These are phyloP conservation scores for Elsinoe fawcettii DNA, from an alignment of 2,329 filamentous ascomycete genomes.

Conservation along the genomic window DNA sequence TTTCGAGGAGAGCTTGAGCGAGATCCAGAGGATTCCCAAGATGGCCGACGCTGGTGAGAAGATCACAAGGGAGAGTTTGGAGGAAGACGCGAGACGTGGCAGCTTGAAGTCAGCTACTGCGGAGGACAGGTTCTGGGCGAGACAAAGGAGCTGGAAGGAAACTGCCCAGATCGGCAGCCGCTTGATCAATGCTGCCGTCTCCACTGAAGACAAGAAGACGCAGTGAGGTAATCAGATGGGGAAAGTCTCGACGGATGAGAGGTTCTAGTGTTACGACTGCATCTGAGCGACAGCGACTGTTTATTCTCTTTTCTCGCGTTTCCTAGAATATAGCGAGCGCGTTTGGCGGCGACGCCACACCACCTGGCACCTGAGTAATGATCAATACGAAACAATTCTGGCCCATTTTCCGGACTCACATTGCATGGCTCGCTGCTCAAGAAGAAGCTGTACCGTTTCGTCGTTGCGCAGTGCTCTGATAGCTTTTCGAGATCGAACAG, in stretches of 20 bases:
- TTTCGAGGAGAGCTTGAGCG: conserved; percentile 62
- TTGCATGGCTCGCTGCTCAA: conserved; percentile 42
- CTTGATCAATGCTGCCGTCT: conserved; percentile 39
- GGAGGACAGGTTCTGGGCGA: conserved; percentile 46
- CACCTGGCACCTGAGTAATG: conserved; percentile 25
- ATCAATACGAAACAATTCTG: neutral
- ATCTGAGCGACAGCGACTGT: neutral
- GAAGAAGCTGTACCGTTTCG: conserved; percentile 41
- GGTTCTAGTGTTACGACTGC: neutral
- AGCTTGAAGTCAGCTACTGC: conserved; percentile 36
- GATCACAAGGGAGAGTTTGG: conserved; percentile 57
- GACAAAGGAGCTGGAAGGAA: conserved; percentile 44
- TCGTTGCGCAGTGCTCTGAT: conserved; percentile 33
- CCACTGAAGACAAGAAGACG: conserved; percentile 19
- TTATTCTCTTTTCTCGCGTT: neutral
- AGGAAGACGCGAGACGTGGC: conserved; percentile 45
- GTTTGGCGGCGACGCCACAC: conserved; percentile 34
- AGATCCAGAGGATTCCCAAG: conserved; percentile 41
- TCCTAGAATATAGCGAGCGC: conserved; percentile 32
- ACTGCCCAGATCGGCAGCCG: conserved; percentile 43
- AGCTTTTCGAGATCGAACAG: conserved; percentile 43
- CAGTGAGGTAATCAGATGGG: conserved; percentile 9
- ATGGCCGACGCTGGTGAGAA: conserved; percentile 48
- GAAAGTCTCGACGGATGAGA: neutral
- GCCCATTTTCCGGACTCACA: conserved; percentile 27